Evolutionary conservation across 1,284 basidiomycete species (phyloP).

Genomic region (Sparassis latifolia): DNA sequence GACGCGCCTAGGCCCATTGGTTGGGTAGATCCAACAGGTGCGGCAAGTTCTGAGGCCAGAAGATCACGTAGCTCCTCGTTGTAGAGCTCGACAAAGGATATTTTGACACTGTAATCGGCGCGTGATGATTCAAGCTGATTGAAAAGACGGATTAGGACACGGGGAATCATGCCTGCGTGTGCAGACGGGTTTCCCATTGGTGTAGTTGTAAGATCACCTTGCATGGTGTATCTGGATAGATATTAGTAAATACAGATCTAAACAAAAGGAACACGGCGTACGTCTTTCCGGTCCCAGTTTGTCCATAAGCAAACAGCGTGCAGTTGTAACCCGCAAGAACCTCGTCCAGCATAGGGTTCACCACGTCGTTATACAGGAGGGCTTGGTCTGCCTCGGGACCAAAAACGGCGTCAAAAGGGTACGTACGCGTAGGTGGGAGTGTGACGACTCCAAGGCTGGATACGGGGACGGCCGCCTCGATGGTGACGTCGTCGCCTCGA

Average conservation of each 20-base stretch:
- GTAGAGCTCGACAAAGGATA: slow-evolving; percentile 96
- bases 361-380: slow-evolving; percentile 92
- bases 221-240: slow-evolving; percentile 80
- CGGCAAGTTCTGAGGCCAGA: slow-evolving; percentile 66
- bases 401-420: slow-evolving; percentile 91
- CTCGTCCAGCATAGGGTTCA: slow-evolving; percentile 88
- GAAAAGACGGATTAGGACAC: slow-evolving; percentile 90
- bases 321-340: slow-evolving; percentile 96
- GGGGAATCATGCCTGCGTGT: slow-evolving; percentile 96
- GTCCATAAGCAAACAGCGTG: slow-evolving; percentile 97
- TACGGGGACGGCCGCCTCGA: slow-evolving; percentile 66
- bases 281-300: slow-evolving; percentile 99
- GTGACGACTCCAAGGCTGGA: slow-evolving; percentile 64
- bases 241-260: too few relatives aligned
- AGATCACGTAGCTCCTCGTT: slow-evolving; percentile 99
- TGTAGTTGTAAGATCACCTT: slow-evolving; percentile 80
- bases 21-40: slow-evolving; percentile 54
- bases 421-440: slow-evolving; percentile 70
- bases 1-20: slow-evolving; percentile 60
- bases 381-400: slow-evolving; percentile 97
- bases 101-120: slow-evolving; percentile 88
- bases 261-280: slow-evolving; percentile 37
- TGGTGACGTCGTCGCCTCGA: slow-evolving; percentile 67
- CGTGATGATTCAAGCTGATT: slow-evolving; percentile 75
- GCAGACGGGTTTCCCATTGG: slow-evolving; percentile 84